Percentiles rank a stretch among this genome's conserved stretches.
phyloP scores from a whole-genome alignment of 208 protist species.

The Angomonas deanei region DNA sequence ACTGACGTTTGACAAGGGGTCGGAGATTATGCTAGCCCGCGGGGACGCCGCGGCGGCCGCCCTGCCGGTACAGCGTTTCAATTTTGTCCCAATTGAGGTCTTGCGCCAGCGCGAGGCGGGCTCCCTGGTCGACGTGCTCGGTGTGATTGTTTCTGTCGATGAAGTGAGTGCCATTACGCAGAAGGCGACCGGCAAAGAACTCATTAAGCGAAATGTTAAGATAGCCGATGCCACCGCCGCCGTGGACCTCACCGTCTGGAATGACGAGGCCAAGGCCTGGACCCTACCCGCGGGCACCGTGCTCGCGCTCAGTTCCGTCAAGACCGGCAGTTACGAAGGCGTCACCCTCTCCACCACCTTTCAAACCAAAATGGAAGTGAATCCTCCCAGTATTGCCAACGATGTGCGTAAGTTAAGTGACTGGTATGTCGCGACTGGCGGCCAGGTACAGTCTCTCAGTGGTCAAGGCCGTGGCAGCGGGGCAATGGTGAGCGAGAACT shows the following conservation, averaged over 20 bases:
- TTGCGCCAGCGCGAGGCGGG: constrained; percentile 86
- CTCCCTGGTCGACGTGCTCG: constrained; percentile 79
- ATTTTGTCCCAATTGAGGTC: constrained; percentile 84
- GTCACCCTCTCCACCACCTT: constrained; percentile 79
- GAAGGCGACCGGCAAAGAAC: constrained; percentile 74
- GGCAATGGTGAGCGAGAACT: constrained; percentile 39
- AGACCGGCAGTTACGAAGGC: constrained; percentile 82
- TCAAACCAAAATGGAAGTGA: constrained; percentile 80
- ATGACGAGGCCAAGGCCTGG: constrained; percentile 79
- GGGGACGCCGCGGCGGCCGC: constrained; percentile 35
- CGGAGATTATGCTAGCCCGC: constrained; percentile 68
- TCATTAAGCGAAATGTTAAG: constrained; percentile 78
- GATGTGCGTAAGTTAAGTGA: constrained; percentile 80
- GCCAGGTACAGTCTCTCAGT: constrained; percentile 75
- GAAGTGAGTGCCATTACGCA: constrained; percentile 69
- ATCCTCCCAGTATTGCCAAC: constrained; percentile 49
- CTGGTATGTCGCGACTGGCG: constrained; percentile 84
- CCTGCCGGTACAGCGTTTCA: constrained; percentile 79
- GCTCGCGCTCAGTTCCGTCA: constrained; percentile 76
- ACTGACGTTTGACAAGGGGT: constrained; percentile 78
- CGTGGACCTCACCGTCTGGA: constrained; percentile 88
- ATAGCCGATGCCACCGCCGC: constrained; percentile 72
- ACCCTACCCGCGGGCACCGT: constrained; percentile 53
- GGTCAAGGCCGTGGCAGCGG: constrained; percentile 32
- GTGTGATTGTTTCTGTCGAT: constrained; percentile 71